Conservation (phyloP, 192 early-diverging fungal species). For the Lobosporangium transversale region DNA sequence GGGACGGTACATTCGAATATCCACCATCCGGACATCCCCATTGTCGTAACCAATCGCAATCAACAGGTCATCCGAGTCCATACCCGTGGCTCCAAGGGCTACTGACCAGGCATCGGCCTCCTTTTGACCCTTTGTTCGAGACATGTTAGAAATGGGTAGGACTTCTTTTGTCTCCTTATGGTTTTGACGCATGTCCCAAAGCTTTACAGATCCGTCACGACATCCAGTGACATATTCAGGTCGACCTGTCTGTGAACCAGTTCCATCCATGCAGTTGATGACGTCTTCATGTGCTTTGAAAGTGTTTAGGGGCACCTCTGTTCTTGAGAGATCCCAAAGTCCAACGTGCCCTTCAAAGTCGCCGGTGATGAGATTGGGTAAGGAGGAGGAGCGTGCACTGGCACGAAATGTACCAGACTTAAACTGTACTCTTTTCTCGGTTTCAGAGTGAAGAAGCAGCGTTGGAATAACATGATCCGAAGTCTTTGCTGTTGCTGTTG, state of each 20-base stretch:
- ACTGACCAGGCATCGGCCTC: slow-evolving; percentile 37
- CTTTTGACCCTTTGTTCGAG: slow-evolving; percentile 7
- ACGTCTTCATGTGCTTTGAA: slow-evolving; percentile 39
- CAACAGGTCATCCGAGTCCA: slow-evolving; percentile 20
- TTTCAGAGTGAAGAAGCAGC: slow-evolving; percentile 22
- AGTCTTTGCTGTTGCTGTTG: not conserved
- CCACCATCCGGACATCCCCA: slow-evolving; percentile 36
- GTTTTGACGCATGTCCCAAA: slow-evolving; percentile 43
- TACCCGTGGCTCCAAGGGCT: not conserved
- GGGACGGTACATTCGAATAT: slow-evolving; percentile 10
- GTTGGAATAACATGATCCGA: not conserved
- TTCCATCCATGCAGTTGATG: slow-evolving; percentile 43
- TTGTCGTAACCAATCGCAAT: slow-evolving; percentile 31
- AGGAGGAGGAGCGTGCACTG: slow-evolving; percentile 10
- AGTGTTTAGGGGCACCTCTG: slow-evolving; percentile 15
- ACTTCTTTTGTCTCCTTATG: not conserved
- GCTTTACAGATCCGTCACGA: slow-evolving; percentile 24
- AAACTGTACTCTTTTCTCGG: slow-evolving; percentile 37
- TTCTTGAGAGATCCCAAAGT: slow-evolving; percentile 31
- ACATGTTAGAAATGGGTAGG: slow-evolving; percentile 16
- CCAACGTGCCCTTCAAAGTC: slow-evolving; percentile 39
- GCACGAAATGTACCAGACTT: slow-evolving; percentile 32
- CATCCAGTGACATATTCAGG: slow-evolving; percentile 42
- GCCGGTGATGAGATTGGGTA: slow-evolving; percentile 26
- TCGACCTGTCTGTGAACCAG: slow-evolving; percentile 14